A percentile compares a stretch with the other conserved stretches of the same genome.
Evolutionary conservation across 768 basidiomycete species (phyloP).

Genomic region (Leccinum uliginosum): DNA sequence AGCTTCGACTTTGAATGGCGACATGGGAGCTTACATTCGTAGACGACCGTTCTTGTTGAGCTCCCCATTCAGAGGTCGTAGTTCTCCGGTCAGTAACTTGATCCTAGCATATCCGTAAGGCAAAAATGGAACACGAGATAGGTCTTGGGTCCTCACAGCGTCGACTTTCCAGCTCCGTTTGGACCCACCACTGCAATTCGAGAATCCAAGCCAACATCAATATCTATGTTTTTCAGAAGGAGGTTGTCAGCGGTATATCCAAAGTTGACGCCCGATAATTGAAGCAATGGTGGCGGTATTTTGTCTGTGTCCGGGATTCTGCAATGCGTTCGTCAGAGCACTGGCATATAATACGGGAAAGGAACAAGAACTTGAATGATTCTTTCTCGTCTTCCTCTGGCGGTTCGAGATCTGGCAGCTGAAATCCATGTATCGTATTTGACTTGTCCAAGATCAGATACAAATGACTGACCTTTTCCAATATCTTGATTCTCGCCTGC

Average conservation of each 20-base stretch:
- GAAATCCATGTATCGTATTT: not conserved
- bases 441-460: not conserved
- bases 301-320: slow-evolving; percentile 97
- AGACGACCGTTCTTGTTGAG: slow-evolving; percentile 89
- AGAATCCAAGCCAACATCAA: slow-evolving; percentile 93
- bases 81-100: slow-evolving; percentile 51
- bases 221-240: slow-evolving; percentile 73
- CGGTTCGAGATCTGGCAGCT: slow-evolving; percentile 90
- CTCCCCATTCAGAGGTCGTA: slow-evolving; percentile 49
- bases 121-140: not conserved
- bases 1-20: slow-evolving; percentile 2
- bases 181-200: slow-evolving; percentile 94
- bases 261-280: slow-evolving; percentile 87
- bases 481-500: slow-evolving; percentile 69
- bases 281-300: slow-evolving; percentile 92
- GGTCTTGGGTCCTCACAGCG: slow-evolving; percentile 52
- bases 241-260: slow-evolving; percentile 78
- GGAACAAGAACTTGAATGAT: slow-evolving; percentile 69
- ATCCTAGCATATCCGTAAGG: slow-evolving; percentile 49
- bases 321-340: not conserved
- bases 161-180: slow-evolving; percentile 96
- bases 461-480: slow-evolving; percentile 56
- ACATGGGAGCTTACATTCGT: slow-evolving; percentile 59
- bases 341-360: not conserved
- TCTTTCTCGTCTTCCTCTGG: slow-evolving; percentile 92